Base-by-base conservation (phyloP, 2,329 filamentous ascomycete species). In the Nothopassalora personata region DNA sequence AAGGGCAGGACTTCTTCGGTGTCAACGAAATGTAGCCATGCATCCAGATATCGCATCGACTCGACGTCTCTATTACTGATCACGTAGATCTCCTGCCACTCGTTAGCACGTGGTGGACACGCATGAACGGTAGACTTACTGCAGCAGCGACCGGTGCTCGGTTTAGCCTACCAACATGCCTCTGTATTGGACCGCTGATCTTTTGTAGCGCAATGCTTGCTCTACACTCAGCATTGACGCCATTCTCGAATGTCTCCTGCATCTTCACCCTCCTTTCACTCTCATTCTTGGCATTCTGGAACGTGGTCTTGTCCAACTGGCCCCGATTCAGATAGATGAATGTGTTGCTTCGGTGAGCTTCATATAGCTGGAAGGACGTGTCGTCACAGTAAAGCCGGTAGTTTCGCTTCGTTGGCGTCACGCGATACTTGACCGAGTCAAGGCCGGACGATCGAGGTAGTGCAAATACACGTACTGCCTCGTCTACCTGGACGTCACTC, bases 61-160 rank as follows among this genome's bases (percentile, higher is more conserved):
- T 56, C 45, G n/a, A 56, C 54, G 36, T 56, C 54, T 10, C 54
- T 46, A 19, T 56, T 56, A 36, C 54, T 56, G 54, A 56, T 56
- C 1, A 56, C 54, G 39, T 56, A 56, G 30, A 56, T 47, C n/a
- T 56, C 54, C 49, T 52, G 9, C 5, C 27, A n/a, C 13, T 33
- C 4, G n/a, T 30, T 9, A 52, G 23, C 30, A 18, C 30, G 8
- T 19, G n/a, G 30, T 31, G 49, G 19, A 13, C 23, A 23, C 23
- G 23, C 23, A 23, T 23, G 15, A 9, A 31, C n/a, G 15, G 5
- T 9, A 28, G 10, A 33, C 49, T 52, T 30, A 33, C 49, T 10
- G 54, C 54, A 36, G 54, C 46, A 27, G 34, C 10, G 13, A 56
- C 30, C 9, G 28, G 28, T n/a, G 54, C 54, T 48, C 54, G 30